Evolutionary conservation across 164 flowering plant genomes (phyloP).

Genomic region (Warburgia ugandensis): DNA sequence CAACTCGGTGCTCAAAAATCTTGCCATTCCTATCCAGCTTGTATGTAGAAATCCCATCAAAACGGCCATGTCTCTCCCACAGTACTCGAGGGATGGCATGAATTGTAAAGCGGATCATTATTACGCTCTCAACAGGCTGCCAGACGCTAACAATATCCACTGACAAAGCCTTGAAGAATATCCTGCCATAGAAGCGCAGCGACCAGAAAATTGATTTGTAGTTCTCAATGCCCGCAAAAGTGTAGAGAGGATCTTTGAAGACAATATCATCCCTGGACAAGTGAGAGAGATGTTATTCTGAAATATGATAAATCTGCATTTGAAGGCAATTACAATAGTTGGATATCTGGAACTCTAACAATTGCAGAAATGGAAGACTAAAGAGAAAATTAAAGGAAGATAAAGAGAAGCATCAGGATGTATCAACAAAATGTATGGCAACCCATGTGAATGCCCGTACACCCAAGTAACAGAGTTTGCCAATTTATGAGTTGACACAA

Average conservation of each 20-base stretch:
- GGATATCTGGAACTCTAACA: no score
- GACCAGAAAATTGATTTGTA: constrained; percentile 81
- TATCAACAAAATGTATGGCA: no score
- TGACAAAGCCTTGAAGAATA: constrained; percentile 66
- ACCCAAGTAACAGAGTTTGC: no score
- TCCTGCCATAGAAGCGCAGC: constrained; percentile 60
- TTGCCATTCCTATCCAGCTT: constrained; percentile 81
- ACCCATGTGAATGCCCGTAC: no score
- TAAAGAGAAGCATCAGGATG: no score
- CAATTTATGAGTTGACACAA: no score
- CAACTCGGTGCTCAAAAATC: constrained; percentile 74
- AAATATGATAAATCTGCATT: no score
- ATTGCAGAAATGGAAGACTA: no score
- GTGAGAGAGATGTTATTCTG: not conserved
- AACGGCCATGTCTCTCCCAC: constrained; percentile 77
- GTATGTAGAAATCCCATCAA: constrained; percentile 77
- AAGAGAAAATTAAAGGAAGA: no score
- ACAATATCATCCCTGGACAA: constrained; percentile 71
- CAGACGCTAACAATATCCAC: constrained; percentile 60
- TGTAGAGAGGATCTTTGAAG: constrained; percentile 76
- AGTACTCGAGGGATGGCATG: constrained; percentile 75
- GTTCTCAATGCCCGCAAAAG: constrained; percentile 69
- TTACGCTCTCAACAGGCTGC: constrained; percentile 68
- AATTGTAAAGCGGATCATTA: constrained; percentile 76
- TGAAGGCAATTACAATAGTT: no score